phyloP scores from a whole-genome alignment of 2,329 filamentous ascomycete species.

The Fusarium paranaense region DNA sequence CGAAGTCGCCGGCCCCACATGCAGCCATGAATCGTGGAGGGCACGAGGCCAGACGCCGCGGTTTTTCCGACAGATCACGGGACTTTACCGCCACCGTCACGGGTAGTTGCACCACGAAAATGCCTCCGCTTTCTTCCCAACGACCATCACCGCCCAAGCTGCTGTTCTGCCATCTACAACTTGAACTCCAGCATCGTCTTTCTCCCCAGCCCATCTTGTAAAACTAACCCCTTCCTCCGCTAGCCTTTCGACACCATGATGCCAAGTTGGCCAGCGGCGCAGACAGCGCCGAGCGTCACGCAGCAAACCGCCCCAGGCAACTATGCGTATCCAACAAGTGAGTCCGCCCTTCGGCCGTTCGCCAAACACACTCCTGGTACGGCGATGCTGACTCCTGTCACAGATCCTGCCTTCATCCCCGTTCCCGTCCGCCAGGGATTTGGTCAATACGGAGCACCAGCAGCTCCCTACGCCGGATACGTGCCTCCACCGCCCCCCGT shows the following conservation, averaged over 20 bases:
- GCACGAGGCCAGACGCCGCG: neutral
- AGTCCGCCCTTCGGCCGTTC: slow-evolving; percentile 33
- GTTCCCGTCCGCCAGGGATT: slow-evolving; percentile 73
- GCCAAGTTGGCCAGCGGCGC: slow-evolving; percentile 52
- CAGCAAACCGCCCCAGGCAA: slow-evolving; percentile 50
- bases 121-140: slow-evolving; percentile 31
- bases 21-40: slow-evolving; percentile 20
- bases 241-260: slow-evolving; percentile 48
- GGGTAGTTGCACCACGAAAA: slow-evolving; percentile 36
- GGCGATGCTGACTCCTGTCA: slow-evolving; percentile 39
- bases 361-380: neutral
- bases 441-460: slow-evolving; percentile 56
- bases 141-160: slow-evolving; percentile 18
- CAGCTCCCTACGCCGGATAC: slow-evolving; percentile 50
- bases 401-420: slow-evolving; percentile 68
- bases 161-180: slow-evolving; percentile 19
- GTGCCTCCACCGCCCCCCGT: slow-evolving; percentile 43
- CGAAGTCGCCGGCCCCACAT: slow-evolving; percentile 33
- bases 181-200: slow-evolving; percentile 26
- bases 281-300: slow-evolving; percentile 56
- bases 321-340: slow-evolving; percentile 55
- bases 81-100: slow-evolving; percentile 42
- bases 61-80: slow-evolving; percentile 40
- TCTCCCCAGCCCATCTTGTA: slow-evolving; percentile 21
- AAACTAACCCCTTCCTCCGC: slow-evolving; percentile 41